These are phyloP conservation scores for Pythium guiyangense DNA, from an alignment of 352 stramenopile genomes.

Conservation along the genomic window DNA sequence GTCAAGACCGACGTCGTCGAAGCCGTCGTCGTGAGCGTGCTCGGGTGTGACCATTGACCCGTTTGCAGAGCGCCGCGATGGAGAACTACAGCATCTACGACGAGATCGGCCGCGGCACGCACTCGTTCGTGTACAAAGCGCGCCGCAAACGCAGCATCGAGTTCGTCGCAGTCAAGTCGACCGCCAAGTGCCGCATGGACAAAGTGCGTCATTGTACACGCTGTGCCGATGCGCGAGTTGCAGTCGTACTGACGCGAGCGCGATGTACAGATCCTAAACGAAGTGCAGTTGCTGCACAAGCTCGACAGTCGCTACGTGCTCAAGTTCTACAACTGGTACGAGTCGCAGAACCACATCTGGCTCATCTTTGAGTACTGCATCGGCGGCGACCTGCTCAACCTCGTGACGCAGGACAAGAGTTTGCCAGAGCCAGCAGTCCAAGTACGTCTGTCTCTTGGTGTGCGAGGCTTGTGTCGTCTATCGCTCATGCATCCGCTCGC, in stretches of 20 bases:
- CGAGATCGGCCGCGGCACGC: constrained; percentile 88
- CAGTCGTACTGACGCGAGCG: neutral
- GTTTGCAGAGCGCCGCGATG: constrained; percentile 34
- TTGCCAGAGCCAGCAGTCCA: constrained; percentile 78
- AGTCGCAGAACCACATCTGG: constrained; percentile 95
- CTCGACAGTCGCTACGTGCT: constrained; percentile 83
- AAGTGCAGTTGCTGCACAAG: constrained; percentile 87
- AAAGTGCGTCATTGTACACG: constrained; percentile 48
- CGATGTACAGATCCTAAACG: constrained; percentile 69
- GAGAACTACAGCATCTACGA: constrained; percentile 95
- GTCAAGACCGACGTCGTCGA: too few species aligned
- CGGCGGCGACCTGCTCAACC: constrained; percentile 85
- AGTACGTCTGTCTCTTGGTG: constrained; percentile 19
- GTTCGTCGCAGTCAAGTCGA: constrained; percentile 93
- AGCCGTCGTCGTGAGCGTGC: too few species aligned
- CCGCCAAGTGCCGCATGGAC: constrained; percentile 89
- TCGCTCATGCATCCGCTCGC: neutral
- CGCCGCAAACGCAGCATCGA: constrained; percentile 90
- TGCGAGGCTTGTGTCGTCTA: neutral
- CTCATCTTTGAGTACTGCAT: constrained; percentile 94
- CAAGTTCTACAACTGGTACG: constrained; percentile 95
- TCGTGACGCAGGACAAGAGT: constrained; percentile 86
- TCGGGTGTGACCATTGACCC: too few species aligned
- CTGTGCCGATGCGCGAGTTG: neutral
- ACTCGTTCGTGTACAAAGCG: constrained; percentile 92